Conservation (phyloP, 257 asterid species). For the Nicotiana obtusifolia region DNA sequence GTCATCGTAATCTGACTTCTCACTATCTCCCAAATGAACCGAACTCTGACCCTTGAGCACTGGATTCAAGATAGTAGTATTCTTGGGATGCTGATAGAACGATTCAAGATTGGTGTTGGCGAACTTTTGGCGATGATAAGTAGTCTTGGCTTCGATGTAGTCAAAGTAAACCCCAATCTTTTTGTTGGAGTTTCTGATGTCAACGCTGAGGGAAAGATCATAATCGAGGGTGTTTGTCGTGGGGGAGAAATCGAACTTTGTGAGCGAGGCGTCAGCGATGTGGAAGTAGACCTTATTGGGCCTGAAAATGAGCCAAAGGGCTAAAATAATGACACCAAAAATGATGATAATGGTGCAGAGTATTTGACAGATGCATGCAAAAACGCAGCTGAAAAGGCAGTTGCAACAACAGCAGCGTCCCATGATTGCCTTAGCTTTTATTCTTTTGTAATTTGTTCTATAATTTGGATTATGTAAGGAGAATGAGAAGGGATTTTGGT, state of each 20-base stretch:
- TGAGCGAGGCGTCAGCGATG: constrained; percentile 49
- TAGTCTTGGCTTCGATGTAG: constrained; percentile 49
- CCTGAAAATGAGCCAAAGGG: constrained; percentile 68
- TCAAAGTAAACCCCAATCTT: constrained; percentile 77
- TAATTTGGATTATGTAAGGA: too few species aligned
- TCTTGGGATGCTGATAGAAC: constrained; percentile 55
- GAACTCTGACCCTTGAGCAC: constrained; percentile 35
- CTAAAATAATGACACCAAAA: constrained; percentile 27
- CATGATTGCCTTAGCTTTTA: neutral
- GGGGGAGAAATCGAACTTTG: constrained; percentile 40
- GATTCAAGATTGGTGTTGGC: constrained; percentile 17
- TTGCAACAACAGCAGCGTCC: constrained; percentile 51
- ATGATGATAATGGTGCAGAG: constrained; percentile 36
- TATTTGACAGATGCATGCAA: constrained; percentile 64
- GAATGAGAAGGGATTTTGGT: too few species aligned
- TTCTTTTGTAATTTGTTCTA: neutral
- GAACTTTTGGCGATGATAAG: constrained; percentile 47
- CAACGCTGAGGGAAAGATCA: constrained; percentile 51
- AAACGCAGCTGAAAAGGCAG: constrained; percentile 54
- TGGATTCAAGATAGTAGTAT: constrained; percentile 24
- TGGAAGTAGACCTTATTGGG: constrained; percentile 58
- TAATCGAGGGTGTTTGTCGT: constrained; percentile 51
- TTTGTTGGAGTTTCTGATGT: constrained; percentile 69
- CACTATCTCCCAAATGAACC: constrained; percentile 25
- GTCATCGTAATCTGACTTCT: constrained; percentile 26